phyloP scores from a whole-genome alignment of 2,329 filamentous ascomycete species.

The Hypoxylon sp. region DNA sequence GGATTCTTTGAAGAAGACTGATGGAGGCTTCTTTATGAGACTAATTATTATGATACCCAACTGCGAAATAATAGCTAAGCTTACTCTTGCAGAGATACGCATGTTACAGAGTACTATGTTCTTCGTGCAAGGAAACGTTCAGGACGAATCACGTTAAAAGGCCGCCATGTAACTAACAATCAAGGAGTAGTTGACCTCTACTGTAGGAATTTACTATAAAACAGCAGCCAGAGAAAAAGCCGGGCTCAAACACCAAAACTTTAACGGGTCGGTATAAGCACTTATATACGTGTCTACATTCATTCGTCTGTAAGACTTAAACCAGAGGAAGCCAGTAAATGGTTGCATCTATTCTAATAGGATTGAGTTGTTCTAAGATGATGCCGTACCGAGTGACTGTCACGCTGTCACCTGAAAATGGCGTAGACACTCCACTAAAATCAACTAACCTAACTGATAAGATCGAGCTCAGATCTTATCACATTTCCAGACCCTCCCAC shows the following conservation, averaged over 20 bases:
- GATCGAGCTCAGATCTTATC: conserved; percentile 16
- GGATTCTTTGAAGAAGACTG: conserved; percentile 70
- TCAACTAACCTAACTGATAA: conserved; percentile 15
- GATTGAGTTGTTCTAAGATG: not conserved
- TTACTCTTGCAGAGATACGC: conserved; percentile 2
- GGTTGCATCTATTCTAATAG: not conserved
- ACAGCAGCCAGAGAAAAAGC: not conserved
- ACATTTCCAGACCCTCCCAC: not conserved
- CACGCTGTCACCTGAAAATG: not conserved
- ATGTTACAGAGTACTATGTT: conserved; percentile 2
- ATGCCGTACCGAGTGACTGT: not conserved
- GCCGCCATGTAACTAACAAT: not conserved
- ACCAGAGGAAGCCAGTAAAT: too few species aligned
- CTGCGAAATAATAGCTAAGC: conserved; percentile 12
- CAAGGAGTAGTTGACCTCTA: not conserved
- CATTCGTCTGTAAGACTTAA: too few species aligned
- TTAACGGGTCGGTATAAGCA: too few species aligned
- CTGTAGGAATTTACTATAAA: not conserved
- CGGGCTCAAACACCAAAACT: too few species aligned
- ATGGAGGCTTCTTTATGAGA: conserved; percentile 18
- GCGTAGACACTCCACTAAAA: not conserved
- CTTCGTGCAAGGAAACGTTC: not conserved
- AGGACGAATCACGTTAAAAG: not conserved
- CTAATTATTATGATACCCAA: conserved; percentile 47
- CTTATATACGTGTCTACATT: too few species aligned